Conservation (phyloP, 371 early-diverging fungal genomes). For the Apophysomyces ossiformis region DNA sequence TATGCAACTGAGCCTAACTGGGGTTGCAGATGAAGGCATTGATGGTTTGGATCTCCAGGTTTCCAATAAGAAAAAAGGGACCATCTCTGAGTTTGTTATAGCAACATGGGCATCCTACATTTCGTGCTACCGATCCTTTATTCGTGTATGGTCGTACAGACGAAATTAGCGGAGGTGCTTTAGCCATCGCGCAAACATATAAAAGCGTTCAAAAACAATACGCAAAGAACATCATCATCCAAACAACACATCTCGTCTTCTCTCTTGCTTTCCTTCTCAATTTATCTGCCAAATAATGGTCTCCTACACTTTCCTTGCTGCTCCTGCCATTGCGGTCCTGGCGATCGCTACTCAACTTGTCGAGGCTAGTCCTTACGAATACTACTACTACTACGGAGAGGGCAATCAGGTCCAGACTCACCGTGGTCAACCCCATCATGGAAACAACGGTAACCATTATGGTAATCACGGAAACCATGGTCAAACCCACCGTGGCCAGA, state of each 20-base stretch:
- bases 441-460: neutral
- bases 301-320: conserved; percentile 9
- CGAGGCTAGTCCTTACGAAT: conserved; percentile 2
- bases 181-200: neutral
- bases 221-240: neutral
- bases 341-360: conserved; percentile 14
- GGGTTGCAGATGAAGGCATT: neutral
- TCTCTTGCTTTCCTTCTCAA: neutral
- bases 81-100: conserved; percentile 1
- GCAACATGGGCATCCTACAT: neutral
- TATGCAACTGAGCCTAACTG: neutral
- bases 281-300: neutral
- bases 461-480: neutral
- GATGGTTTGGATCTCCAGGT: too few species aligned
- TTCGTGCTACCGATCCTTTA: neutral
- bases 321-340: conserved; percentile 9
- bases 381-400: neutral
- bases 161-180: neutral
- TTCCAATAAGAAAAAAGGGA: neutral
- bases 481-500: neutral
- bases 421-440: neutral
- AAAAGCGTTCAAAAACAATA: neutral
- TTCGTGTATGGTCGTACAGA: neutral
- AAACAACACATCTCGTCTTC: neutral
- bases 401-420: neutral